phyloP scores from a whole-genome alignment of 2,329 filamentous ascomycete species.

The Knoxdaviesia proteae region DNA sequence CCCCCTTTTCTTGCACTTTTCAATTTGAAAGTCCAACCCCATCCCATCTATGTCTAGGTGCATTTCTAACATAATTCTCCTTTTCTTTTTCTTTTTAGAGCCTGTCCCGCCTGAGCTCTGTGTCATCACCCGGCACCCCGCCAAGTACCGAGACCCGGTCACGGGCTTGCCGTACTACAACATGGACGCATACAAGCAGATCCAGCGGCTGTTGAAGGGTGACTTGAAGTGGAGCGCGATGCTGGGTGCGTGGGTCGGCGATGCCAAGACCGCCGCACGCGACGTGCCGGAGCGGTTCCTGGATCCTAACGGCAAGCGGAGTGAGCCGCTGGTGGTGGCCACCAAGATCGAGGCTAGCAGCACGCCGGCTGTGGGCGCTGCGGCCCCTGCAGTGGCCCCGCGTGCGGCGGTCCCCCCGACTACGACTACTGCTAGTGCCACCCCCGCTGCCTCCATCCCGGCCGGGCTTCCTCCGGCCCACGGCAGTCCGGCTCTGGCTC shows the following conservation, averaged over 20 bases:
- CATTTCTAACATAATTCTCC: too few species aligned
- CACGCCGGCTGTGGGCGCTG: not conserved
- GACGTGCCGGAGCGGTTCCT: slow-evolving; percentile 67
- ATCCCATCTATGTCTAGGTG: not conserved
- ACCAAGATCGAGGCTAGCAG: too few species aligned
- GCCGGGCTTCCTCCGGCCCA: too few species aligned
- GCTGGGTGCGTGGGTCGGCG: slow-evolving; percentile 67
- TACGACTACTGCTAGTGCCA: too few species aligned
- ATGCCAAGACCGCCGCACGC: slow-evolving; percentile 37
- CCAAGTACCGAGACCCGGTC: slow-evolving; percentile 65
- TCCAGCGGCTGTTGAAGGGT: slow-evolving; percentile 51
- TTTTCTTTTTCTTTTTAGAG: slow-evolving; percentile 14
- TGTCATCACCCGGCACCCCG: slow-evolving; percentile 63
- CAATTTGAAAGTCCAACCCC: not conserved
- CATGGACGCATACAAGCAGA: slow-evolving; percentile 58
- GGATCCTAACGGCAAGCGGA: slow-evolving; percentile 12
- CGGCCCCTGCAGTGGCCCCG: not conserved
- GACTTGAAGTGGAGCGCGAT: slow-evolving; percentile 68
- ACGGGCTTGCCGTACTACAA: slow-evolving; percentile 72
- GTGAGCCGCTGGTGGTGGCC: too few species aligned
- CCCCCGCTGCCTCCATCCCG: too few species aligned
- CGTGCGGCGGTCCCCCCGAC: not conserved
- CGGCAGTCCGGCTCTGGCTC: too few species aligned
- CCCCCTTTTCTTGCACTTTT: not conserved
- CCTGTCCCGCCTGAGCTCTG: slow-evolving; percentile 38